Evolutionary conservation across 805 yeast genomes (phyloP).

Genomic region (Starmerella lactis-condensi): DNA sequence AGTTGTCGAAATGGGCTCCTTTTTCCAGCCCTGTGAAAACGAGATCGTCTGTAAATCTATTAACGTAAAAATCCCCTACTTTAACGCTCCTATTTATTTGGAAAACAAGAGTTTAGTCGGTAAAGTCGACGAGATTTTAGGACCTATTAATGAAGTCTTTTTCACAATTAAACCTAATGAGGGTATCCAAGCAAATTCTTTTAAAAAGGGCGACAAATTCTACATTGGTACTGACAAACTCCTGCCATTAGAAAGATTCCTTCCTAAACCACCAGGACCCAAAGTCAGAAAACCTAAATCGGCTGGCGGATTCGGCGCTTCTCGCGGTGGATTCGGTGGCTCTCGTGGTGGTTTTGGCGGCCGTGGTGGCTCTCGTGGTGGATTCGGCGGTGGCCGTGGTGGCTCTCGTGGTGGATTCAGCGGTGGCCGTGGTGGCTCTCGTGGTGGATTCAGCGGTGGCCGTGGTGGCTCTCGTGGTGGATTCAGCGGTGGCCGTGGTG

Average conservation of each 20-base stretch:
- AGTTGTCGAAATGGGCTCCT: constrained; percentile 89
- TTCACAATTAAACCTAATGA: constrained; percentile 92
- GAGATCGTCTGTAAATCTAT: constrained; percentile 92
- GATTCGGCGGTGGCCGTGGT: constrained; percentile 27
- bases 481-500: constrained; percentile 24
- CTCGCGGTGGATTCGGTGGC: constrained; percentile 32
- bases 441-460: constrained; percentile 18
- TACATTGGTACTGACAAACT: constrained; percentile 89
- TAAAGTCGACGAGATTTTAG: constrained; percentile 93
- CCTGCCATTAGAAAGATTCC: constrained; percentile 86
- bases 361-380: constrained; percentile 29
- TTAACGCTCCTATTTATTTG: constrained; percentile 93
- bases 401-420: constrained; percentile 27
- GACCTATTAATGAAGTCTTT: constrained; percentile 93
- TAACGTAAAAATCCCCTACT: constrained; percentile 87
- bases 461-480: constrained; percentile 23
- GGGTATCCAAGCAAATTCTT: constrained; percentile 86
- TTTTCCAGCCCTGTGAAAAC: constrained; percentile 84
- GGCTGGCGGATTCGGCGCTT: constrained; percentile 57
- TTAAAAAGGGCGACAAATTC: constrained; percentile 90
- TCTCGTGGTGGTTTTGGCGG: constrained; percentile 28
- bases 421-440: constrained; percentile 16
- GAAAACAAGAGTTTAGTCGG: constrained; percentile 94
- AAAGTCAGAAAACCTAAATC: constrained; percentile 34
- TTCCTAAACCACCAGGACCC: constrained; percentile 60